phyloP scores from a whole-genome alignment of 2,329 filamentous ascomycete genomes.

The Colletotrichum euphorbiae region DNA sequence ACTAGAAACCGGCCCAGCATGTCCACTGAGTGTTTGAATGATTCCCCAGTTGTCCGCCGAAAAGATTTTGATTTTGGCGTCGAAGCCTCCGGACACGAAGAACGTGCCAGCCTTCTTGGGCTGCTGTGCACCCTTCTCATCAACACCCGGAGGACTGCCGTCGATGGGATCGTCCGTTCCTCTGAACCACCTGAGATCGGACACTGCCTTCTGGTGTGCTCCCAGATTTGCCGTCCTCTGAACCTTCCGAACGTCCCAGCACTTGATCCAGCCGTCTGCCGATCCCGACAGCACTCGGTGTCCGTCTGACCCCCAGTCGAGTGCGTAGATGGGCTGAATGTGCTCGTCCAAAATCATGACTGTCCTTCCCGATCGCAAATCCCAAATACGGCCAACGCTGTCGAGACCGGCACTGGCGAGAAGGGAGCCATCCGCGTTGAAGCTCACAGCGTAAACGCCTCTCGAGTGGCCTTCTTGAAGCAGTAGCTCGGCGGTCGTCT shows the following conservation, averaged over 20 bases:
- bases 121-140: slow-evolving; percentile 72
- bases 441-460: slow-evolving; percentile 90
- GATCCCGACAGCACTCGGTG: slow-evolving; percentile 94
- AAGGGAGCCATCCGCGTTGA: slow-evolving; percentile 91
- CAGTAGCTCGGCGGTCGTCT: slow-evolving; percentile 84
- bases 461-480: slow-evolving; percentile 95
- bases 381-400: slow-evolving; percentile 95
- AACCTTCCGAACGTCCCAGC: slow-evolving; percentile 96
- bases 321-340: slow-evolving; percentile 90
- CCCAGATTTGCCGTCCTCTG: slow-evolving; percentile 86
- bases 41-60: slow-evolving; percentile 96
- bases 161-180: slow-evolving; percentile 80
- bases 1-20: slow-evolving; percentile 91
- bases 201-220: slow-evolving; percentile 90
- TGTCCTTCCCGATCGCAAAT: slow-evolving; percentile 89
- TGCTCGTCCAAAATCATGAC: slow-evolving; percentile 90
- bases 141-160: slow-evolving; percentile 68
- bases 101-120: slow-evolving; percentile 93
- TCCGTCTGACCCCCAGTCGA: slow-evolving; percentile 93
- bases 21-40: slow-evolving; percentile 87
- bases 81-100: slow-evolving; percentile 90
- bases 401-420: slow-evolving; percentile 93
- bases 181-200: slow-evolving; percentile 94
- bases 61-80: slow-evolving; percentile 95
- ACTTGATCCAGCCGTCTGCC: slow-evolving; percentile 95